A percentile compares a stretch with the other conserved stretches of the same genome.
Evolutionary conservation across 1,139 yeast genomes (phyloP).

Genomic region (Scheffersomyces illinoinensis): DNA sequence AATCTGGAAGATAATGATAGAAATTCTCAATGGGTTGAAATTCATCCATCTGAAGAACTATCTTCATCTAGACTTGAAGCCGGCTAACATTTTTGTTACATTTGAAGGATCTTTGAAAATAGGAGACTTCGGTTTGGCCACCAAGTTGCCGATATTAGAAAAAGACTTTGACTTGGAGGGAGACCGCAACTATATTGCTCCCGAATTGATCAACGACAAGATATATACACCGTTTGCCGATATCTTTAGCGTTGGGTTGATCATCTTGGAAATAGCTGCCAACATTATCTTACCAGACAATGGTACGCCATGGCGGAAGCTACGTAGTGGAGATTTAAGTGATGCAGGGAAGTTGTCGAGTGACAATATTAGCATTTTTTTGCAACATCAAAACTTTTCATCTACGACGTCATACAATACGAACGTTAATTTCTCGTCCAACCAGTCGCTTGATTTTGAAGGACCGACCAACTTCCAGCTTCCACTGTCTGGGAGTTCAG

Average conservation of each 20-base stretch:
- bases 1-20: conserved; percentile 93
- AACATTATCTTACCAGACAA: conserved; percentile 93
- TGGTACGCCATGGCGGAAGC: conserved; percentile 95
- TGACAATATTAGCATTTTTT: conserved; percentile 48
- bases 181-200: conserved; percentile 96
- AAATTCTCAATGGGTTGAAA: conserved; percentile 72
- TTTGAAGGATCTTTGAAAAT: conserved; percentile 90
- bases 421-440: conserved; percentile 10
- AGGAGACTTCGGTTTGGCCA: conserved; percentile 74
- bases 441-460: conserved; percentile 8
- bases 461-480: conserved; percentile 5
- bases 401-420: conserved; percentile 36
- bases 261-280: conserved; percentile 94
- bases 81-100: conserved; percentile 90
- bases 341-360: conserved; percentile 88
- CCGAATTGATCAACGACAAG: conserved; percentile 84
- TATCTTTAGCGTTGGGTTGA: conserved; percentile 86
- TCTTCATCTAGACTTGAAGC: conserved; percentile 86
- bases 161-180: conserved; percentile 87
- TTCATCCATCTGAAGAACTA: conserved; percentile 79
- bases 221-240: conserved; percentile 92
- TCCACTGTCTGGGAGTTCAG: not conserved
- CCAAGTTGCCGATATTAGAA: conserved; percentile 54
- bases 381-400: conserved; percentile 41
- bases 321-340: conserved; percentile 91